Base-by-base conservation (phyloP, 2,329 filamentous ascomycete genomes). In the Fusarium brachygibbosum region DNA sequence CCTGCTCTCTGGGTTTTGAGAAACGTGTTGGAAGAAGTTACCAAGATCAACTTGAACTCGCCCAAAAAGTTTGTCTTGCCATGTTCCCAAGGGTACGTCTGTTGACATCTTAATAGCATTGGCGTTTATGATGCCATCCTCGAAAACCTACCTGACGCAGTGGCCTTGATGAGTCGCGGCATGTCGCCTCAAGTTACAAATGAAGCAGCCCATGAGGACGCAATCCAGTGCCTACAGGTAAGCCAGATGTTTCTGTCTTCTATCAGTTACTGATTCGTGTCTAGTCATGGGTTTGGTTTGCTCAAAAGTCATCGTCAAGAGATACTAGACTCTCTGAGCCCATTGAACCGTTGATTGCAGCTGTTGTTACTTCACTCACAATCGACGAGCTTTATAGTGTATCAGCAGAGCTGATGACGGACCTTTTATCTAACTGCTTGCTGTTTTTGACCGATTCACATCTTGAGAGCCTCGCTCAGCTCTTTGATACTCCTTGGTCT, bases 281-380 rank as follows among this genome's bases (percentile, higher is more conserved):
- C 41, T 17, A 92, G 90, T 86, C 90, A 6, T 95, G 92, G 91
- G 85, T 93, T 32, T 84, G 88, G 70, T 94, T 93, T 74, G 90
- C 89, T 7, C 91, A 93, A 72, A 86, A 87, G 34, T 84, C 87
- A 29, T 88, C 89, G 50, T 81, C 86, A 5, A 84, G 86, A 45
- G 85, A 86, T 34, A 85, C 85, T 17, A 82, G 86, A 17, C 82
- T 91, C 32, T 80, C 91, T 3, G 81, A 84, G 19, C 83, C 87
- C 19, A 82, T 94, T 16, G 87, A 86, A 32, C 82, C 84, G 3
- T 80, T 93, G 6, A 84, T 91, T 3, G 83, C 85, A 31, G 83
- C 86, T 6, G 85, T 88, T 23, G 85, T 93, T 25, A 79, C 85
- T 28, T 90, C 88, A 45, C 81, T 95, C 11, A 80, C 85, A 23